Evolutionary conservation across 257 asterid genomes (phyloP).

Genomic region (Solanum peruvianum): DNA sequence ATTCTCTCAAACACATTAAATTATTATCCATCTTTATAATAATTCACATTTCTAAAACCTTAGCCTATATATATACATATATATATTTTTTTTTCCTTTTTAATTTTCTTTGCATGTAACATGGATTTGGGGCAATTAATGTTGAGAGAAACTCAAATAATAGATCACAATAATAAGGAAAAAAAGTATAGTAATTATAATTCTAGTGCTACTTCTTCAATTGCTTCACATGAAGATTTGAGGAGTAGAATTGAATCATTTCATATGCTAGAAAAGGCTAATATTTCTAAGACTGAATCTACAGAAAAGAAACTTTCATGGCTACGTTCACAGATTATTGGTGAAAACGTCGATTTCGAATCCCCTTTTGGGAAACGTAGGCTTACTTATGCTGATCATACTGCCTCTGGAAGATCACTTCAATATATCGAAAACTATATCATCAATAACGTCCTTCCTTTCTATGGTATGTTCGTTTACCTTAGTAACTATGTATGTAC

Average conservation of each 20-base stretch:
- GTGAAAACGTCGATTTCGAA: conserved; percentile 17
- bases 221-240: neutral
- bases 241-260: neutral
- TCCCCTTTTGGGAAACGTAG: conserved; percentile 37
- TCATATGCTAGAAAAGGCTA: neutral
- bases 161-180: neutral
- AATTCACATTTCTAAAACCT: neutral
- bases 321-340: conserved; percentile 14
- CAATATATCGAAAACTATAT: conserved; percentile 31
- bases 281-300: neutral
- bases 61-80: neutral
- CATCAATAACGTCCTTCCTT: conserved; percentile 26
- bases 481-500: too few relatives aligned
- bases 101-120: too few relatives aligned
- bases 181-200: neutral
- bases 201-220: neutral
- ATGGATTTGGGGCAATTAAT: neutral
- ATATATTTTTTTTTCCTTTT: too few relatives aligned
- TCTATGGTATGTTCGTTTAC: conserved; percentile 18
- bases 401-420: conserved; percentile 51
- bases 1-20: neutral
- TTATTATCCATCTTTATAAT: neutral
- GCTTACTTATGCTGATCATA: conserved; percentile 50
- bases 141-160: neutral
- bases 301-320: neutral